These are phyloP conservation scores for Exserohilum turcica DNA, from an alignment of 2,329 filamentous ascomycete species.

Conservation along the genomic window DNA sequence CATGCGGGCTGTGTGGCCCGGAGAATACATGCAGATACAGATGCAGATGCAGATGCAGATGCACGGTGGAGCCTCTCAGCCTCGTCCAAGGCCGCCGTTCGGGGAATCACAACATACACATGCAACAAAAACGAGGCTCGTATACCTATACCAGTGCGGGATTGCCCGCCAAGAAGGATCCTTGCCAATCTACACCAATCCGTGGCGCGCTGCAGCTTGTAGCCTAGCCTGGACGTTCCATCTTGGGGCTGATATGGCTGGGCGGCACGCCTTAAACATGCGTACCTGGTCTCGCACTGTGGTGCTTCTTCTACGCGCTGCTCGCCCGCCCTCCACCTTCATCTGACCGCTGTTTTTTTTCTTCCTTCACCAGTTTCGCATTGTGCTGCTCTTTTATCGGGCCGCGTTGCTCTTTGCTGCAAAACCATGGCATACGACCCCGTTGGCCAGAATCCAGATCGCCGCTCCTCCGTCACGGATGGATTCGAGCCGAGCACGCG, in stretches of 20 bases:
- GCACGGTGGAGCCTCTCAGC: too few species aligned
- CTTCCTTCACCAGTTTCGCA: background rate
- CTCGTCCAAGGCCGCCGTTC: too few species aligned
- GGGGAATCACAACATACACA: too few species aligned
- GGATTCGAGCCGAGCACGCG: constrained; percentile 15
- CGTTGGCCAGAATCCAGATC: background rate
- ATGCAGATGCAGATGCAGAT: too few species aligned
- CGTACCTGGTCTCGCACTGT: background rate
- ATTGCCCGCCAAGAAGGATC: background rate
- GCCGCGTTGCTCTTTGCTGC: too few species aligned
- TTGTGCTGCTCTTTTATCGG: background rate
- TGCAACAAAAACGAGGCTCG: too few species aligned
- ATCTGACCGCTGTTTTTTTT: background rate
- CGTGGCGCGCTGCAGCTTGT: background rate
- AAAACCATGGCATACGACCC: constrained; percentile 7
- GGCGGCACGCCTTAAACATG: background rate
- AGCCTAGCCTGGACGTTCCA: background rate
- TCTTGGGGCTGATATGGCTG: background rate
- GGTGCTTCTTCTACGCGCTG: too few species aligned
- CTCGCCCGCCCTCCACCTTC: background rate
- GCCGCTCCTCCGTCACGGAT: background rate
- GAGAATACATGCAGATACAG: too few species aligned
- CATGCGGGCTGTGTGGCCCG: too few species aligned
- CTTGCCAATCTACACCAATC: background rate
- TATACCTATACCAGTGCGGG: too few species aligned